phyloP scores from a whole-genome alignment of 148 eudicot species.

The Rhododendron ovatum region DNA sequence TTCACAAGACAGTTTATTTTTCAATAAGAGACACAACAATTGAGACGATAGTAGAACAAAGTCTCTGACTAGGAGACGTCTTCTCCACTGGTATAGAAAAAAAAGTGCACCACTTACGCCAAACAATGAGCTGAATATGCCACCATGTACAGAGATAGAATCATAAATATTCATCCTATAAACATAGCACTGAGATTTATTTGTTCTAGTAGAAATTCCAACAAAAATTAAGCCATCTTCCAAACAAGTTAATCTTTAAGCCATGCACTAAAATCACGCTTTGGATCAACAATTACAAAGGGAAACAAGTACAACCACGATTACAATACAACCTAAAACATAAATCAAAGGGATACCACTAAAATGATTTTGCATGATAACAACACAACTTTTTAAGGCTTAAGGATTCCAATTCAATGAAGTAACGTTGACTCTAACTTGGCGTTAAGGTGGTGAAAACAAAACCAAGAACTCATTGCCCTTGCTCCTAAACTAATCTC shows the following conservation, averaged over 20 bases:
- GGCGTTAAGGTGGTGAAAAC: neutral
- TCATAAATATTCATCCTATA: neutral
- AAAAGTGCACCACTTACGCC: neutral
- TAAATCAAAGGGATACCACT: neutral
- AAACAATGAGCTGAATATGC: neutral
- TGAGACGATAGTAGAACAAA: neutral
- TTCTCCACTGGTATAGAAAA: neutral
- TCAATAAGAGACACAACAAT: neutral
- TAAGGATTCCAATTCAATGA: neutral
- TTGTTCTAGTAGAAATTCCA: neutral
- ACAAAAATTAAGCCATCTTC: neutral
- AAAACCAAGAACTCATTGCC: neutral
- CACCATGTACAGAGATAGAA: neutral
- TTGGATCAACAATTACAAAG: neutral
- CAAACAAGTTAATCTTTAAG: neutral
- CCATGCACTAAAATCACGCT: neutral
- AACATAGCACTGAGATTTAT: neutral
- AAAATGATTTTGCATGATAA: neutral
- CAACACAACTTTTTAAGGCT: neutral
- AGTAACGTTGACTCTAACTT: neutral
- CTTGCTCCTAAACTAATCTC: neutral
- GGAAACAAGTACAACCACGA: neutral
- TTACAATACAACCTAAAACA: neutral
- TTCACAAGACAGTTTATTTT: neutral
- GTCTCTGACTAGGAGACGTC: neutral